Evolutionary conservation across 169 alveolate genomes (phyloP).

Genomic region (Cryptosporidium parvum): DNA sequence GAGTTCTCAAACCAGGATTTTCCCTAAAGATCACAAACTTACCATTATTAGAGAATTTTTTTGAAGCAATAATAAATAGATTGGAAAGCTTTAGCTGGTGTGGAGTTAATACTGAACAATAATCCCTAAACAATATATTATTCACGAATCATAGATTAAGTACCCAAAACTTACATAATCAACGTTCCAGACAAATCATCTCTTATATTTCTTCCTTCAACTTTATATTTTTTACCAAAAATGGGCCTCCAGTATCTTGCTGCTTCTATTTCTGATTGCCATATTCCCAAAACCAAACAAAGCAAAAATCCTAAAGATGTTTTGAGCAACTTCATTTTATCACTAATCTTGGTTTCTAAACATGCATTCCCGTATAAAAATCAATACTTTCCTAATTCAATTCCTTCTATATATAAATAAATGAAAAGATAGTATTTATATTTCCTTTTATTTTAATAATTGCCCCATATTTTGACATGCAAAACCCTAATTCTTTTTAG

Average conservation of each 20-base stretch:
- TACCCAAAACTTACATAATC: slow-evolving; percentile 31
- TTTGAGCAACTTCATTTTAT: slow-evolving; percentile 7
- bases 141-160: neutral
- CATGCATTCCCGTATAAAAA: neutral
- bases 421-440: too few relatives aligned
- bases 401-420: neutral
- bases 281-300: neutral
- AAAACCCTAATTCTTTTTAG: slow-evolving; percentile 53
- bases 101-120: slow-evolving; percentile 64
- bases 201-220: neutral
- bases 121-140: slow-evolving; percentile 17
- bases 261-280: neutral
- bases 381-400: neutral
- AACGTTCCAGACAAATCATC: slow-evolving; percentile 34
- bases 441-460: neutral
- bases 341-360: neutral
- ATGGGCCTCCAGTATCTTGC: slow-evolving; percentile 52
- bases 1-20: neutral
- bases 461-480: slow-evolving; percentile 34
- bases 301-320: neutral
- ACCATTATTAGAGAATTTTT: slow-evolving; percentile 34
- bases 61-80: slow-evolving; percentile 54
- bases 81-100: slow-evolving; percentile 28
- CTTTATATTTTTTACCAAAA: slow-evolving; percentile 14
- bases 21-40: neutral